These are phyloP conservation scores for Hanseniaspora clermontiae DNA, from an alignment of 805 yeast genomes.

Conservation along the genomic window DNA sequence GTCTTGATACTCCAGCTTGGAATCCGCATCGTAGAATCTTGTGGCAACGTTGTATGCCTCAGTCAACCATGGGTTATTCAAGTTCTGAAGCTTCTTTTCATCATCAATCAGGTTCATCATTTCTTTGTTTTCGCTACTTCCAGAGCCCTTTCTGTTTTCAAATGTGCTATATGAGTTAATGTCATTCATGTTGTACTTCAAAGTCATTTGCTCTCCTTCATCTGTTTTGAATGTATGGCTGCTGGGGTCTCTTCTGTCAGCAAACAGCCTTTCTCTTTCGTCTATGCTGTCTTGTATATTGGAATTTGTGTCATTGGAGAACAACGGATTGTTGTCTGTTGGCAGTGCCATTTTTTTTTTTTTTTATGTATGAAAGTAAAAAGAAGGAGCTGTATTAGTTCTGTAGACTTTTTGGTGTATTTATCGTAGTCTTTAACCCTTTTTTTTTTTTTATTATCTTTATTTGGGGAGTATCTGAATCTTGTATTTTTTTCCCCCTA, in stretches of 20 bases:
- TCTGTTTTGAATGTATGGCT: neutral
- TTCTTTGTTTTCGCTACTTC: neutral
- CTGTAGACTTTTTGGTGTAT: no score
- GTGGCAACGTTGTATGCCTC: slow-evolving; percentile 34
- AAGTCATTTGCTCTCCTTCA: neutral
- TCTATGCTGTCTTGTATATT: neutral
- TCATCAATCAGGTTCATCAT: neutral
- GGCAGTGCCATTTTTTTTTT: slow-evolving; percentile 1
- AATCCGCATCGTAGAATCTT: slow-evolving; percentile 40
- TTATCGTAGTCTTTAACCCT: no score
- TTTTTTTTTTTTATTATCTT: no score
- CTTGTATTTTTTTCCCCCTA: no score
- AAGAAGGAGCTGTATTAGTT: neutral
- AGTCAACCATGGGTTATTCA: slow-evolving; percentile 25
- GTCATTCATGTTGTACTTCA: neutral
- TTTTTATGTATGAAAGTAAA: neutral
- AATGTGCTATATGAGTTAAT: neutral
- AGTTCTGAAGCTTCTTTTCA: slow-evolving; percentile 3
- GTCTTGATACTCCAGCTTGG: slow-evolving; percentile 31
- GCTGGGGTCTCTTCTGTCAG: neutral
- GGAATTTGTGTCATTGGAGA: neutral
- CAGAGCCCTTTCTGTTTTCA: neutral
- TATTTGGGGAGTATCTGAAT: no score
- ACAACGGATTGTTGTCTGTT: slow-evolving; percentile 2
- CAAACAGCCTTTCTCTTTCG: neutral